A percentile compares a stretch with the other conserved stretches of the same genome.
These are phyloP conservation scores for Sphagnum tenellum DNA, from an alignment of 225 moss, liverwort and hornwort genomes.

Conservation along the genomic window DNA sequence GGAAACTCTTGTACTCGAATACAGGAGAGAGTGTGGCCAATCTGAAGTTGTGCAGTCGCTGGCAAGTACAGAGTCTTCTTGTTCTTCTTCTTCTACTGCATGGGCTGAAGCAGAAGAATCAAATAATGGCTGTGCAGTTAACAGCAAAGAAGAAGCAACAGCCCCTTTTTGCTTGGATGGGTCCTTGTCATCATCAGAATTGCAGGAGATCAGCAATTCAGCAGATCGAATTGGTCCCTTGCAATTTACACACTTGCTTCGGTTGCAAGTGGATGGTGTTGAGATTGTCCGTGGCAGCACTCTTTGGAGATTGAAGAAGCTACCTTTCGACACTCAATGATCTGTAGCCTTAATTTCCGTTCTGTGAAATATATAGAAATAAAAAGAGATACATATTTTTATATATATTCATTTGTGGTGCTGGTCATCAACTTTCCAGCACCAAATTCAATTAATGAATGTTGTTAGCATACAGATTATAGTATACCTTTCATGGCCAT, in stretches of 20 bases:
- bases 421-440: no score
- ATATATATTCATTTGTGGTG: no score
- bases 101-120: no score
- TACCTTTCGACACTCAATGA: neutral
- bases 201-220: conserved; percentile 18
- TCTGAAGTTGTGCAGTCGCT: conserved; percentile 67
- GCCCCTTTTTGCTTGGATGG: no score
- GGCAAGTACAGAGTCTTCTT: conserved; percentile 50
- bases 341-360: no score
- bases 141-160: no score
- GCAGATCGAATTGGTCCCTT: conserved; percentile 30
- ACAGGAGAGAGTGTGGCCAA: conserved; percentile 66
- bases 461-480: no score
- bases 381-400: no score
- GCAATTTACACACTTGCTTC: conserved; percentile 63
- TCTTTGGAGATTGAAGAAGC: conserved; percentile 62
- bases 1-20: conserved; percentile 73
- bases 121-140: neutral
- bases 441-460: no score
- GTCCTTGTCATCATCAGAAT: neutral
- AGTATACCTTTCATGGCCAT: no score
- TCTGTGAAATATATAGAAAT: no score
- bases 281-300: conserved; percentile 77
- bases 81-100: conserved; percentile 15
- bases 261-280: conserved; percentile 50